Conservation (phyloP, 1,139 yeast genomes). For the Lodderomyces theae region DNA sequence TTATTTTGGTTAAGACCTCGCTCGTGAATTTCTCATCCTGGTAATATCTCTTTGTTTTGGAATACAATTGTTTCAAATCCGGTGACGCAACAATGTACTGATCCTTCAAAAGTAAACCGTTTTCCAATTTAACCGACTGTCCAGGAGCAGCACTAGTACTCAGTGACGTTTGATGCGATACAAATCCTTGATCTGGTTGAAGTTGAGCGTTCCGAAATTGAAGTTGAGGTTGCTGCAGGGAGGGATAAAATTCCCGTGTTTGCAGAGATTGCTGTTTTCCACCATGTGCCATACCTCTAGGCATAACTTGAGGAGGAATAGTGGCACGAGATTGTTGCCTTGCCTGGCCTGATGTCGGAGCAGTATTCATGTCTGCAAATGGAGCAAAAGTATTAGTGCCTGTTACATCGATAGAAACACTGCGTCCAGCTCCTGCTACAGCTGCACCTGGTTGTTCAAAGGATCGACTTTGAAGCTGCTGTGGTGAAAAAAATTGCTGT, state of each 20-base stretch:
- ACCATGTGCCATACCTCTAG: not conserved
- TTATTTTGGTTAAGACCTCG: conserved; percentile 37
- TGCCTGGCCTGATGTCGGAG: not conserved
- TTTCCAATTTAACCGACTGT: conserved; percentile 42
- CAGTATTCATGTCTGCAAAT: conserved; percentile 1
- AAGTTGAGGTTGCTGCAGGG: conserved; percentile 9
- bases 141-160: conserved; percentile 3
- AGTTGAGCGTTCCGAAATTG: conserved; percentile 9
- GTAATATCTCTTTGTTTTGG: conserved; percentile 47
- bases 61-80: conserved; percentile 43
- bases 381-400: conserved; percentile 6
- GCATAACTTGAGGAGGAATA: not conserved
- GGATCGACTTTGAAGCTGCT: conserved; percentile 4
- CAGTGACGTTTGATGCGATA: conserved; percentile 8
- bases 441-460: not conserved
- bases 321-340: not conserved
- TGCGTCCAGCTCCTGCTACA: not conserved
- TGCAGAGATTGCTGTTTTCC: conserved; percentile 10
- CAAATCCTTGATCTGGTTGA: not conserved
- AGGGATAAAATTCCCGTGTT: conserved; percentile 7
- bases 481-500: conserved; percentile 5
- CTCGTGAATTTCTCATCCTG: conserved; percentile 34
- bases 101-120: conserved; percentile 53
- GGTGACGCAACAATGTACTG: conserved; percentile 53
- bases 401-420: conserved; percentile 5